Base-by-base conservation (phyloP, 179 eudicot genomes). In the Nepenthes alata region DNA sequence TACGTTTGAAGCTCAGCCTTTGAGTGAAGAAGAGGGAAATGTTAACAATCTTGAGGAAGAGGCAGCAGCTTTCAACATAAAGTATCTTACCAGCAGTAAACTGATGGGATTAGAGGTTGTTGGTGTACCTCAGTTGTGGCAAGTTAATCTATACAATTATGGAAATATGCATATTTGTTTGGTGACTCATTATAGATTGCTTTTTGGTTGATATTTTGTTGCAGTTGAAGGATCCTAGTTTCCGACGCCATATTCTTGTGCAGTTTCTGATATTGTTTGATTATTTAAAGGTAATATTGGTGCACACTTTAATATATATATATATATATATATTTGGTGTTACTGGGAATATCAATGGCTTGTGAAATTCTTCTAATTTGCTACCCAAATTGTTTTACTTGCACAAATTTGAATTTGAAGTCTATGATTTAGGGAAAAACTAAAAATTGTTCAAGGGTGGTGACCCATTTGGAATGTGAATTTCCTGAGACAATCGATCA, bases 161-260 rank as follows among this genome's bases (percentile, higher is more conserved):
- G 38, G 36, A 53, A 59, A 58, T 25, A 11, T 45, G 15, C 47
- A 47, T 53, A 4, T 48, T 62, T 53, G 35, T 6, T 14, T 70
- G 25, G 58, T 62, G 2, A 52, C 15, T 52, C 5, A 4, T n/a
- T 52, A 5, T 13, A 13, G 1, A 7, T 52, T 2, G 55, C 25
- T 2, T 13, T 52, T 52, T 7, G 5, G 5, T 2, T 12, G 55
- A 16, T 67, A 57, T 64, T 65, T 61, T 69, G 13, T 50, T 57
- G 59, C 91, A 94, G 99, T 73, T 94, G 67, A 94, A 91, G 77
- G 99, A 94, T 83, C 89, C 99, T 72, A 94, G 97, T 80, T 90
- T 90, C 59, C 86, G 99, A 15, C 97, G 97, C 67, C 99, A 94
- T 67, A 63, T 94, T 73, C 91, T 94, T 68, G 89, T 94, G 58